These are phyloP conservation scores for Eucalyptus paniculata DNA, from an alignment of 345 rosid species.

Conservation along the genomic window DNA sequence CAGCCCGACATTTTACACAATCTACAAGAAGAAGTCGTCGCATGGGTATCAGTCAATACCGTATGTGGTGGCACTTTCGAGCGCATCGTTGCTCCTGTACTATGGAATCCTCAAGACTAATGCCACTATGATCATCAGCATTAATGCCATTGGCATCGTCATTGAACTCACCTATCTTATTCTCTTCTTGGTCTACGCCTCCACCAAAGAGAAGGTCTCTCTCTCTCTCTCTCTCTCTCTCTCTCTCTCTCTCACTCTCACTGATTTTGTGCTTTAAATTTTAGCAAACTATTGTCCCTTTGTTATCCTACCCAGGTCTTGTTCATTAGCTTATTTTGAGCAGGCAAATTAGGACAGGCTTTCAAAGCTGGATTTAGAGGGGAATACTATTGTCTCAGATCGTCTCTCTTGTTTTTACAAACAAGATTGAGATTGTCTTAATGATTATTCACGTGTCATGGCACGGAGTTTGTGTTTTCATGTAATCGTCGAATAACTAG, in stretches of 20 bases:
- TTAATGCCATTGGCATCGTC: conserved; percentile 49
- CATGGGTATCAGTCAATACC: conserved; percentile 70
- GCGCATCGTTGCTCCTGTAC: conserved; percentile 56
- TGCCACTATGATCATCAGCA: conserved; percentile 40
- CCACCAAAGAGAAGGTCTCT: conserved; percentile 33
- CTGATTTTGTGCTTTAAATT: not conserved
- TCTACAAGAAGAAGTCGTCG: conserved; percentile 56
- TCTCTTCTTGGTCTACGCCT: conserved; percentile 43
- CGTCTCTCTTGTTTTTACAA: not conserved
- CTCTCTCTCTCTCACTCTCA: too few relatives aligned
- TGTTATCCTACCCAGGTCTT: not conserved
- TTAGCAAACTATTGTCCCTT: not conserved
- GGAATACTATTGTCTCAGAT: not conserved
- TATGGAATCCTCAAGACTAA: conserved; percentile 44
- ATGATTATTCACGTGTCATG: not conserved
- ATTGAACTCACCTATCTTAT: conserved; percentile 40
- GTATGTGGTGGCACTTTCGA: conserved; percentile 41
- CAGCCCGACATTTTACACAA: conserved; percentile 60
- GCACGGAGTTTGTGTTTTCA: not conserved
- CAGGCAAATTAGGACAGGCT: not conserved
- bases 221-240: not conserved
- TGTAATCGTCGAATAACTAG: not conserved
- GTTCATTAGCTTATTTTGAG: not conserved
- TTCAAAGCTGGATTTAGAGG: not conserved
- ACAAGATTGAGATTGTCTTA: not conserved